phyloP scores from a whole-genome alignment of 352 stramenopile species.

The Blastocystis sp. region DNA sequence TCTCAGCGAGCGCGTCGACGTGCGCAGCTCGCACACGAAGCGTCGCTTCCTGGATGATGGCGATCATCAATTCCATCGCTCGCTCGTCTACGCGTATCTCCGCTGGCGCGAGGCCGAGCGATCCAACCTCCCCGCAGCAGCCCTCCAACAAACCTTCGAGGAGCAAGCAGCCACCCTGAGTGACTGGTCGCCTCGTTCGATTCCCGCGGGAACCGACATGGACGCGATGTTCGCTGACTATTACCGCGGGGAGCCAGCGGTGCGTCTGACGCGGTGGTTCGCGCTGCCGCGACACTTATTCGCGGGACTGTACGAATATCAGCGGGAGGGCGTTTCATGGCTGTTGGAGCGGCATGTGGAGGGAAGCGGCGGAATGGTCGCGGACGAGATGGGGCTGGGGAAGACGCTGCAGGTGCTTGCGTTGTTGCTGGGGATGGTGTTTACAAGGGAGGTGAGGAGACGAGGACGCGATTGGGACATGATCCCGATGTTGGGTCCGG shows the following conservation, averaged over 20 bases:
- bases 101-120: background rate
- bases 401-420: slow-evolving; percentile 83
- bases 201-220: background rate
- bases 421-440: slow-evolving; percentile 64
- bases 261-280: background rate
- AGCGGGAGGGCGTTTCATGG: slow-evolving; percentile 85
- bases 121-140: background rate
- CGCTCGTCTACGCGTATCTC: background rate
- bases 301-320: slow-evolving; percentile 77
- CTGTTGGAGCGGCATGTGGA: slow-evolving; percentile 86
- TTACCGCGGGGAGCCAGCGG: background rate
- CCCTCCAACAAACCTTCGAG: background rate
- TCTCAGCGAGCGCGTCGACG: background rate
- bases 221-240: background rate
- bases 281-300: slow-evolving; percentile 34
- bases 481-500: background rate
- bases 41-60: slow-evolving; percentile 17
- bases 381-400: slow-evolving; percentile 86
- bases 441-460: background rate
- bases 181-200: background rate
- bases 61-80: background rate
- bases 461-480: background rate
- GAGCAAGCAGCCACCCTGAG: background rate
- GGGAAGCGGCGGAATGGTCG: slow-evolving; percentile 87
- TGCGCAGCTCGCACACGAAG: background rate